Base-by-base conservation (phyloP, 139 green algal genomes). In the Tetradesmus lagerheimii region DNA sequence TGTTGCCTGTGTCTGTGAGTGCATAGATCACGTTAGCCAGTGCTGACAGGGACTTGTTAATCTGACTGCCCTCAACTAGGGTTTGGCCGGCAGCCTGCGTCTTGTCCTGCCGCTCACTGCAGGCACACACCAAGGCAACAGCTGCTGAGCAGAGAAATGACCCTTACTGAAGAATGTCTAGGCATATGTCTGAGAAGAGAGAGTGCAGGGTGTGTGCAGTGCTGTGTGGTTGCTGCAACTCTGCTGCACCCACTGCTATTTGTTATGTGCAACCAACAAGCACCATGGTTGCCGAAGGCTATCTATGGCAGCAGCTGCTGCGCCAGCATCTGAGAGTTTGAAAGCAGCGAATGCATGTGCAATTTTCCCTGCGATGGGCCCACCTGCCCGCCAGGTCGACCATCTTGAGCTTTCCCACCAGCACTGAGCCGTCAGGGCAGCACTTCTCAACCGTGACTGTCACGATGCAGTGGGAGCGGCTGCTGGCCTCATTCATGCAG, bases 1-100 rank as follows among this genome's bases (percentile, higher is more conserved):
- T 82, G 39, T 34, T 71, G 31, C 45, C 34, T 39, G 74, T 89
- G 74, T 97, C 95, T 37, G 94, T 96, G n/a, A 98, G 91, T 15
- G 96, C 94, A 41, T 93, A 93, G 25, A 99, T 95, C 14, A 98
- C 96, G 85, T 97, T 96, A 38, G 94, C 94, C 45, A 98, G 94
- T 3, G 89, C 86, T n/a, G 81, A 89, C 29, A 98, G 94, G 53
- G 89, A 95, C 89, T 96, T 97, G 93, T 98, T 98, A 94, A 98
- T 98, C 39, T 94, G 92, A 38, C 85, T 92, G 66, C 95, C 96
- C 89, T 98, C 96, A 39, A 94, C 90, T 15, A 96, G 82, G 0
- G 93, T 93, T 14, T 90, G 87, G 1, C 95, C 96, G 29, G 89
- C 89, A 25, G 96, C 93, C 11, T 74, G 79, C 14, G 96, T 96